Percentiles rank a stretch among this genome's conserved stretches.
Evolutionary conservation across 257 asterid species (phyloP).

Genomic region (Solanum pimpinellifolium): DNA sequence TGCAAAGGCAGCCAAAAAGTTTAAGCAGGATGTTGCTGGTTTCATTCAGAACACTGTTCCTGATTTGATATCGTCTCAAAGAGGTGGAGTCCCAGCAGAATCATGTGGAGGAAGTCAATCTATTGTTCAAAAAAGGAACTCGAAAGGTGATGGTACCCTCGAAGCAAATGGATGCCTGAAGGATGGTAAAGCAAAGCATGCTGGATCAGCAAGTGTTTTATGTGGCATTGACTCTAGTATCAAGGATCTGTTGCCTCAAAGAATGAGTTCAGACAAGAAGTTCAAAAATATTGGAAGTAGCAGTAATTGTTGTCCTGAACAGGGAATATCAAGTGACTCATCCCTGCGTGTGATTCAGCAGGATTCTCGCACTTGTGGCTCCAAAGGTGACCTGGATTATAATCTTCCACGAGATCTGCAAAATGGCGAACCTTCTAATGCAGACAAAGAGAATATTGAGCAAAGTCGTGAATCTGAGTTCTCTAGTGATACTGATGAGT

Average conservation of each 20-base stretch:
- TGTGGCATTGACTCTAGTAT: neutral
- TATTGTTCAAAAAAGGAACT: neutral
- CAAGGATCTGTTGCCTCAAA: conserved; percentile 13
- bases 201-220: conserved; percentile 7
- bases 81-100: conserved; percentile 8
- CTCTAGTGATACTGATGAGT: conserved; percentile 26
- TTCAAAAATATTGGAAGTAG: conserved; percentile 14
- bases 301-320: conserved; percentile 10
- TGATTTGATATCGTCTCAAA: neutral
- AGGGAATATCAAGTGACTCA: neutral
- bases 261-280: conserved; percentile 7
- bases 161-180: conserved; percentile 5
- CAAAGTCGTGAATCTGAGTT: conserved; percentile 8
- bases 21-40: conserved; percentile 20
- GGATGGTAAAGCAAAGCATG: neutral
- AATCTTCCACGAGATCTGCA: conserved; percentile 5
- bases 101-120: neutral
- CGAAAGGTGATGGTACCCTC: conserved; percentile 1
- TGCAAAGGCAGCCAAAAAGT: conserved; percentile 22
- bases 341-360: neutral
- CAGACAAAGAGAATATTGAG: conserved; percentile 6
- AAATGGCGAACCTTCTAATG: neutral
- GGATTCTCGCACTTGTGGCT: neutral
- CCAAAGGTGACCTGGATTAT: neutral
- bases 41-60: neutral